Conservation (phyloP, 176 grass and related monocot genomes). For the Pontederia crassipes region DNA sequence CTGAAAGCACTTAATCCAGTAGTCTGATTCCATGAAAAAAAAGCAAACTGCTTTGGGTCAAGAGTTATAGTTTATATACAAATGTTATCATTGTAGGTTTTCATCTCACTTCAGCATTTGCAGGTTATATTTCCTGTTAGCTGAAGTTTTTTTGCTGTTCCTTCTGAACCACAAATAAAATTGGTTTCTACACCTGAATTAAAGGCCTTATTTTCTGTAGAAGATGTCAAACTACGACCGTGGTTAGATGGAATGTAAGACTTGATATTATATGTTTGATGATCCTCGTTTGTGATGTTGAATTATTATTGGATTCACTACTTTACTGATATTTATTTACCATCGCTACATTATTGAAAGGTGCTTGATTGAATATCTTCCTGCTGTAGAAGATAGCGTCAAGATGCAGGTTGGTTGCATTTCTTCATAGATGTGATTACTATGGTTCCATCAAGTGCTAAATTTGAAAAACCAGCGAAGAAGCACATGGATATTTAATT, state of each 20-base stretch:
- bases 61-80: too few species aligned
- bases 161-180: slow-evolving; percentile 73
- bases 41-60: too few species aligned
- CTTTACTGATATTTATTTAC: slow-evolving; percentile 16
- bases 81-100: neutral
- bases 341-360: slow-evolving; percentile 32
- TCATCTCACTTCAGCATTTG: neutral
- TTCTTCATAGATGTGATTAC: neutral
- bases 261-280: neutral
- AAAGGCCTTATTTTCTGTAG: slow-evolving; percentile 67
- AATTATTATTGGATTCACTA: slow-evolving; percentile 6
- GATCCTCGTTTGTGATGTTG: neutral
- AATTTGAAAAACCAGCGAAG: too few species aligned
- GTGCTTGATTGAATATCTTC: slow-evolving; percentile 83
- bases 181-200: slow-evolving; percentile 70
- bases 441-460: too few species aligned
- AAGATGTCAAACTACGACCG: slow-evolving; percentile 67
- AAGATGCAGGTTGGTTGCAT: slow-evolving; percentile 43
- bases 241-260: slow-evolving; percentile 89
- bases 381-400: slow-evolving; percentile 55
- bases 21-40: too few species aligned
- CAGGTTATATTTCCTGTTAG: slow-evolving; percentile 51
- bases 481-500: too few species aligned
- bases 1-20: too few species aligned
- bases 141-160: slow-evolving; percentile 45